Percentiles rank a stretch among this genome's conserved stretches.
Evolutionary conservation across 2,329 filamentous ascomycete genomes (phyloP).

Genomic region (Plenodomus tracheiphilus): DNA sequence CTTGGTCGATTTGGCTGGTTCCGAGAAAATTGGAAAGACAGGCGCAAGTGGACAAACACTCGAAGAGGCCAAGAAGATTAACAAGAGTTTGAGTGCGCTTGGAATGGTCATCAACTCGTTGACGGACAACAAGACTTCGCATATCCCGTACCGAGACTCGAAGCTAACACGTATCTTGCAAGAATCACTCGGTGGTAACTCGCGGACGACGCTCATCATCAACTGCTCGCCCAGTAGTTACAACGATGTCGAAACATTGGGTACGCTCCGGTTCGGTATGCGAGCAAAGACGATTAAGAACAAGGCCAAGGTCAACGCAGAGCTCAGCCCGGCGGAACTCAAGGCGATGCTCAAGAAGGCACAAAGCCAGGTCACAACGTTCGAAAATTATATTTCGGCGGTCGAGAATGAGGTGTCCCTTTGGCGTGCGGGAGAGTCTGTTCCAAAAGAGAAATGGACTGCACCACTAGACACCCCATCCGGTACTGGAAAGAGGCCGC

Average conservation of each 20-base stretch:
- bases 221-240: constrained; percentile 99
- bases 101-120: constrained; percentile 99
- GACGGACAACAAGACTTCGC: constrained; percentile 94
- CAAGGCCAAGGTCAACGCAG: constrained; percentile 99
- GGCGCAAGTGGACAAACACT: constrained; percentile 95
- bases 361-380: constrained; percentile 84
- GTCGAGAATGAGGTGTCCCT: constrained; percentile 82
- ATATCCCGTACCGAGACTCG: constrained; percentile 95
- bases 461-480: constrained; percentile 63
- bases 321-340: constrained; percentile 92
- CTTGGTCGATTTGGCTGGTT: constrained; percentile 96
- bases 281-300: constrained; percentile 99
- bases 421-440: constrained; percentile 86
- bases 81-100: constrained; percentile 96
- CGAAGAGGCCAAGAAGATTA: constrained; percentile 99
- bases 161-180: constrained; percentile 97
- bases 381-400: constrained; percentile 81
- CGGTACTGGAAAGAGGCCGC: constrained; percentile 51
- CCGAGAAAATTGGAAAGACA: constrained; percentile 98
- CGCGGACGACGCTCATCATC: constrained; percentile 95
- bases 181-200: constrained; percentile 97
- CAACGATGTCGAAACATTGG: constrained; percentile 92
- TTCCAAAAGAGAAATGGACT: constrained; percentile 89
- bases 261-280: constrained; percentile 92
- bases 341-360: constrained; percentile 92